These are phyloP conservation scores for Chaetomiaceae sp. DNA, from an alignment of 2,329 filamentous ascomycete species.

Conservation along the genomic window DNA sequence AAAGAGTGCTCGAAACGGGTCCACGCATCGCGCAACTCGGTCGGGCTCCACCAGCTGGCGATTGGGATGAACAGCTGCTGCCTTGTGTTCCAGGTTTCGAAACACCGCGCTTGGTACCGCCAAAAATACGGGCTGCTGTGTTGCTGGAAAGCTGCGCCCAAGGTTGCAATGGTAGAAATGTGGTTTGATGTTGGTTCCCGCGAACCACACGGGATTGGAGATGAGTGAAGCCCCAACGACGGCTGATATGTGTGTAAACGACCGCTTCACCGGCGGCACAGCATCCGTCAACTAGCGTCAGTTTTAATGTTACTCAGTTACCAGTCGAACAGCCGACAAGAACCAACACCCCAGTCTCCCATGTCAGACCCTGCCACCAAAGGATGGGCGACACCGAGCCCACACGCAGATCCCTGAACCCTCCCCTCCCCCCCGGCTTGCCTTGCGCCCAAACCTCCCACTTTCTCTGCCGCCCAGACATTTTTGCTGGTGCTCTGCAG, in stretches of 20 bases:
- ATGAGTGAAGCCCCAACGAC: background rate
- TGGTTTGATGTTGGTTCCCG: background rate
- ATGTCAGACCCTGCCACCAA: constrained; percentile 4
- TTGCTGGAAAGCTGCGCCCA: background rate
- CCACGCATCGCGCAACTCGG: constrained; percentile 2
- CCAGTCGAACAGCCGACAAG: background rate
- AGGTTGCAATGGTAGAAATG: no score
- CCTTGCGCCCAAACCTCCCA: constrained; percentile 1
- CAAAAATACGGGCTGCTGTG: background rate
- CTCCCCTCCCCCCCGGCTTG: background rate
- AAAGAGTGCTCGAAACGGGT: constrained; percentile 13
- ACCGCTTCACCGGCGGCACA: constrained; percentile 11
- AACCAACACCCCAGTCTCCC: background rate
- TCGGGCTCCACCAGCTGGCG: constrained; percentile 1
- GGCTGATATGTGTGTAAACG: background rate
- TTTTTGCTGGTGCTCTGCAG: background rate
- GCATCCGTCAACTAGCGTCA: constrained; percentile 4
- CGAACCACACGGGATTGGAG: background rate
- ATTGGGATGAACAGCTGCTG: constrained; percentile 1
- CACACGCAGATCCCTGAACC: constrained; percentile 4
- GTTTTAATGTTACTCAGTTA: no score
- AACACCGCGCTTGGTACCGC: constrained; percentile 6
- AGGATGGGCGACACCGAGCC: constrained; percentile 5
- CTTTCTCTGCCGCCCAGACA: background rate
- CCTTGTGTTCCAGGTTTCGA: background rate